Percentiles rank a stretch among this genome's conserved stretches.
Conservation (phyloP, 768 basidiomycete species). For the Tylopilus subfusipes region DNA sequence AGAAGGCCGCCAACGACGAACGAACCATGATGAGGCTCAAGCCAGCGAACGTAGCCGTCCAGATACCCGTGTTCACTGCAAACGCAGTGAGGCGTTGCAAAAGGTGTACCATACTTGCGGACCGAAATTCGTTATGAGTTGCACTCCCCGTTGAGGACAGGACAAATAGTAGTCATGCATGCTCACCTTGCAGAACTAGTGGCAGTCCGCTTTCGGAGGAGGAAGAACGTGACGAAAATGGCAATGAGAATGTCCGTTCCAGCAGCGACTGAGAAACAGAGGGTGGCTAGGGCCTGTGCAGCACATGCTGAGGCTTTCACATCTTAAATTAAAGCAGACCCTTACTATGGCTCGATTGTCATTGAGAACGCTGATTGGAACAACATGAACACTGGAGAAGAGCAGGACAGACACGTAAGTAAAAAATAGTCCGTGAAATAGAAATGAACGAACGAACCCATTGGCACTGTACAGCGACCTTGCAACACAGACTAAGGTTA, state of each 20-base stretch:
- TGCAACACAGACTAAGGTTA: background rate
- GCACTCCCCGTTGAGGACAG: background rate
- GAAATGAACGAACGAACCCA: background rate
- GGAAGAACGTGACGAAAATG: slow-evolving; percentile 1
- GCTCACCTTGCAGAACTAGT: background rate
- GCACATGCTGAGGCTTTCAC: background rate
- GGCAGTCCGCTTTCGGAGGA: background rate
- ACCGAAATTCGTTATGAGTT: background rate
- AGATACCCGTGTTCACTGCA: slow-evolving; percentile 33
- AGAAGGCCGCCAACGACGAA: background rate
- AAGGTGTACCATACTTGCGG: slow-evolving; percentile 2
- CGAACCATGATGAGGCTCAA: slow-evolving; percentile 40
- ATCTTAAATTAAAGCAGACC: background rate
- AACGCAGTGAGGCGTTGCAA: slow-evolving; percentile 13
- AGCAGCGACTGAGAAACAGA: background rate
- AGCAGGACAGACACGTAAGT: background rate
- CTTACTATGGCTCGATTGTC: background rate
- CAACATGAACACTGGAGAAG: background rate
- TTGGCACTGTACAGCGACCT: background rate
- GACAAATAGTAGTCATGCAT: background rate
- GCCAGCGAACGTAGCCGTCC: slow-evolving; percentile 48
- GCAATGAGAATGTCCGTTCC: slow-evolving; percentile 7
- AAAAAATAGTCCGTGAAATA: background rate
- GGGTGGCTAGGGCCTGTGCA: background rate
- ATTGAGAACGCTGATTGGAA: background rate